Evolutionary conservation across 2,329 filamentous ascomycete genomes (phyloP).

Genomic region (Sphaerulina musiva): DNA sequence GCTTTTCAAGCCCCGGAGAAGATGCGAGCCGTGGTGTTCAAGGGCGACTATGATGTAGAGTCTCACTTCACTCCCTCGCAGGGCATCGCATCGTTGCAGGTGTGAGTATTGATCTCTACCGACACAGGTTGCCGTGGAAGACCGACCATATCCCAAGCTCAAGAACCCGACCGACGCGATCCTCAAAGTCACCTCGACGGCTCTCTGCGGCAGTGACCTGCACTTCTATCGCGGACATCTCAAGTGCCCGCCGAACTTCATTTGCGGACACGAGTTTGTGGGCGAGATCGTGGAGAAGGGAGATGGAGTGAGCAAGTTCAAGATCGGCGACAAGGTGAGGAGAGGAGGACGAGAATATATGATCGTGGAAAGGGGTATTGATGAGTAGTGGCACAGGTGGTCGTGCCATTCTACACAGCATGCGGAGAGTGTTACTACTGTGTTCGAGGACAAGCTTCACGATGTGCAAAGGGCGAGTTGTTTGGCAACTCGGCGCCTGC

Average conservation of each 20-base stretch:
- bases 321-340: slow-evolving; percentile 56
- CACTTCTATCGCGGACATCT: slow-evolving; percentile 82
- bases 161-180: slow-evolving; percentile 67
- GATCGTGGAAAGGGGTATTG: neutral
- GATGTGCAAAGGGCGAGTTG: slow-evolving; percentile 60
- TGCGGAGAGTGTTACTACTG: slow-evolving; percentile 83
- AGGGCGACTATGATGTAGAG: slow-evolving; percentile 58
- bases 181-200: slow-evolving; percentile 74
- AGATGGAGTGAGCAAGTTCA: slow-evolving; percentile 58
- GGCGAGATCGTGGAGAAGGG: slow-evolving; percentile 66
- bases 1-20: slow-evolving; percentile 37
- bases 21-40: slow-evolving; percentile 88
- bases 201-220: slow-evolving; percentile 81
- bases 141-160: slow-evolving; percentile 70
- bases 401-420: slow-evolving; percentile 75
- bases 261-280: slow-evolving; percentile 76
- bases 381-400: slow-evolving; percentile 47
- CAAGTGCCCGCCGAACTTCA: slow-evolving; percentile 56
- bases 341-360: slow-evolving; percentile 20
- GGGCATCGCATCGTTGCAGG: too few species aligned
- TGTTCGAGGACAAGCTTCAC: slow-evolving; percentile 65
- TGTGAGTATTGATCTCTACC: neutral
- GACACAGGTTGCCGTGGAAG: slow-evolving; percentile 58
- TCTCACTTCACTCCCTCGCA: neutral
- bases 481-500: slow-evolving; percentile 49